phyloP scores from a whole-genome alignment of 1,284 basidiomycete genomes.

The Apiotrichum domesticum region DNA sequence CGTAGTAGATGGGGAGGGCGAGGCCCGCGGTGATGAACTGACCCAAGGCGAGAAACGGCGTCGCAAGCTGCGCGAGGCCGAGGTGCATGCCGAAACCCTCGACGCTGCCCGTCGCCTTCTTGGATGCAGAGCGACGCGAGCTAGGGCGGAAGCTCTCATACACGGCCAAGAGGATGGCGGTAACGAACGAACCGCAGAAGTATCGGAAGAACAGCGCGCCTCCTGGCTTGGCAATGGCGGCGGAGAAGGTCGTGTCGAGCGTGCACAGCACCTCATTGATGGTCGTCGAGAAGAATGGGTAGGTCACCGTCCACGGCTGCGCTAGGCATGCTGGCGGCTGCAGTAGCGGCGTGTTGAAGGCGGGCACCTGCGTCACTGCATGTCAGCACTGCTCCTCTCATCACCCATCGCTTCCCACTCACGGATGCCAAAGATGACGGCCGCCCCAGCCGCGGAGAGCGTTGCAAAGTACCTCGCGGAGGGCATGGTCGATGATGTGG shows the following conservation, averaged over 20 bases:
- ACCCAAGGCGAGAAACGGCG: not conserved
- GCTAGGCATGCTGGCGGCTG: conserved; percentile 4
- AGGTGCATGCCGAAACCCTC: conserved; percentile 15
- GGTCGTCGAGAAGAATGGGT: not conserved
- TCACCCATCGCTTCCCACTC: too few relatives aligned
- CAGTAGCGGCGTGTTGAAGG: not conserved
- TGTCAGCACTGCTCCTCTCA: not conserved
- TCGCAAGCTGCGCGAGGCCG: conserved; percentile 11
- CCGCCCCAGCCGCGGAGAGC: too few relatives aligned
- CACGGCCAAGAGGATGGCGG: conserved; percentile 7
- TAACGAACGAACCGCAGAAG: conserved; percentile 5
- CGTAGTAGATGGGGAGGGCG: conserved; percentile 9
- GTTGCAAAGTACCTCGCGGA: too few relatives aligned
- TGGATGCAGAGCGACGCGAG: conserved; percentile 4
- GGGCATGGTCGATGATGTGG: too few relatives aligned
- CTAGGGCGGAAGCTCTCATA: conserved; percentile 16
- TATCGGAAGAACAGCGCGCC: not conserved
- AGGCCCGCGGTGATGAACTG: conserved; percentile 13
- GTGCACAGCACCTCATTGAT: conserved; percentile 9
- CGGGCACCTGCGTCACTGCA: not conserved
- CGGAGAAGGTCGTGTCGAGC: conserved; percentile 8
- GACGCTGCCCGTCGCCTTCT: conserved; percentile 3
- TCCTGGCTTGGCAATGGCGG: not conserved
- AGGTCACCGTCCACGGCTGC: conserved; percentile 4
- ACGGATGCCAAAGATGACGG: not conserved